A percentile compares a stretch with the other conserved stretches of the same genome.
Evolutionary conservation across 768 basidiomycete genomes (phyloP).

Genomic region (Podaxis pistillaris): DNA sequence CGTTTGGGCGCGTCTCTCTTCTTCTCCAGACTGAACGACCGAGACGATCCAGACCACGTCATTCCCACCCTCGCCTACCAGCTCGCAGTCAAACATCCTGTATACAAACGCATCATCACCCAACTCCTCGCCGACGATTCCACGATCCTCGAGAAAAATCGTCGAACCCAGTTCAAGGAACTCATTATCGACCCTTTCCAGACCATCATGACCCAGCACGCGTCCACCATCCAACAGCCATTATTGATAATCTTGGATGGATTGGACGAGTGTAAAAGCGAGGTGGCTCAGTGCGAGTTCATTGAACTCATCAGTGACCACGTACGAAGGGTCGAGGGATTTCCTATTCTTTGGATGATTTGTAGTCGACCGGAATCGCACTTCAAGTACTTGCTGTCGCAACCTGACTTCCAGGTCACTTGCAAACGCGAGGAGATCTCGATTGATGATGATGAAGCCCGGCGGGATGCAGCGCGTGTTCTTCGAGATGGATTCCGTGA

Average conservation of each 20-base stretch:
- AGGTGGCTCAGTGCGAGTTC: not conserved
- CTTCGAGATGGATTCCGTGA: not conserved
- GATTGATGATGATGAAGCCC: not conserved
- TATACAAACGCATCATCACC: not conserved
- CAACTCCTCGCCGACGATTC: not conserved
- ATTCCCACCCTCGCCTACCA: not conserved
- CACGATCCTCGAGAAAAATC: not conserved
- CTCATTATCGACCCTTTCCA: not conserved
- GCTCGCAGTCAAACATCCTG: not conserved
- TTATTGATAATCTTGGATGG: not conserved
- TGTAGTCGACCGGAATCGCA: not conserved
- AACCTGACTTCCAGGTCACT: not conserved
- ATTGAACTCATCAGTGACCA: not conserved
- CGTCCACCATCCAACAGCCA: not conserved
- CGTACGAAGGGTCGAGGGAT: not conserved
- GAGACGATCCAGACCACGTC: not conserved
- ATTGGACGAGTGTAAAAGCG: not conserved
- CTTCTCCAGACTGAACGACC: not conserved
- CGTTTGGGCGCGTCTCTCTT: not conserved
- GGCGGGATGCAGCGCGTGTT: not conserved
- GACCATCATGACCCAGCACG: slow-evolving; percentile 7
- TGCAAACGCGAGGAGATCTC: not conserved
- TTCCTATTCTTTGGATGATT: not conserved
- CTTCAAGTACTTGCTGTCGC: not conserved
- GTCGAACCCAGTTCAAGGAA: not conserved